Conservation (phyloP, 2,329 filamentous ascomycete genomes). For the Sporothrix pallida region DNA sequence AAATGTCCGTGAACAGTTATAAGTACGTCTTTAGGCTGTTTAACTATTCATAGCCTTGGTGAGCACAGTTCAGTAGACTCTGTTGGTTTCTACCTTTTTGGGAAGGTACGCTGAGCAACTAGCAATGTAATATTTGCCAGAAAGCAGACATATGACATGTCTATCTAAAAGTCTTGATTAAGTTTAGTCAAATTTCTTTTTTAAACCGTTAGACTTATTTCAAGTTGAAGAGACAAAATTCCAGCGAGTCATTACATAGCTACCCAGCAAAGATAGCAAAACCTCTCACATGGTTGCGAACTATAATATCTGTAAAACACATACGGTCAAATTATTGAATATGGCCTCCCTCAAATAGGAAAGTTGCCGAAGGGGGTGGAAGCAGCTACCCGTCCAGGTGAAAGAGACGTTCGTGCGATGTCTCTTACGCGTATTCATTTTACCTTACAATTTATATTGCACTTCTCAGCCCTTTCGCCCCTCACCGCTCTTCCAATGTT, state of each 20-base stretch:
- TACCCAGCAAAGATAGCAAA: not conserved
- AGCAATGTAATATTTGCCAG: not conserved
- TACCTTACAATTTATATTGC: not conserved
- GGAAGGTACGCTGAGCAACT: not conserved
- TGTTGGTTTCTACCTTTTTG: not conserved
- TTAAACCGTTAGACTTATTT: not conserved
- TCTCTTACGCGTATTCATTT: too few relatives aligned
- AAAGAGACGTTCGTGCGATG: not conserved
- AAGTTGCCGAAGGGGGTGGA: not conserved
- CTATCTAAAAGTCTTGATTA: not conserved
- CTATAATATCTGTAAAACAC: slow-evolving; percentile 6
- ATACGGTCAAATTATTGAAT: not conserved
- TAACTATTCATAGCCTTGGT: not conserved
- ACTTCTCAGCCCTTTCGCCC: not conserved
- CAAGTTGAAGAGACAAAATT: not conserved
- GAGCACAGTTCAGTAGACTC: not conserved
- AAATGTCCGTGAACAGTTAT: not conserved
- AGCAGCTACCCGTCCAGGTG: slow-evolving; percentile 16
- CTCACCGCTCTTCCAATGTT: not conserved
- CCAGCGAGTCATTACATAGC: not conserved
- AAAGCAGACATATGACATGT: not conserved
- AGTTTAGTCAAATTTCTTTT: not conserved
- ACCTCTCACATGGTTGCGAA: not conserved
- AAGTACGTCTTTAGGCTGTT: not conserved
- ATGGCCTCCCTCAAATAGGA: slow-evolving; percentile 1